These are phyloP conservation scores for Cyclotella atomus DNA, from an alignment of 108 stramenopile species.

Conservation along the genomic window DNA sequence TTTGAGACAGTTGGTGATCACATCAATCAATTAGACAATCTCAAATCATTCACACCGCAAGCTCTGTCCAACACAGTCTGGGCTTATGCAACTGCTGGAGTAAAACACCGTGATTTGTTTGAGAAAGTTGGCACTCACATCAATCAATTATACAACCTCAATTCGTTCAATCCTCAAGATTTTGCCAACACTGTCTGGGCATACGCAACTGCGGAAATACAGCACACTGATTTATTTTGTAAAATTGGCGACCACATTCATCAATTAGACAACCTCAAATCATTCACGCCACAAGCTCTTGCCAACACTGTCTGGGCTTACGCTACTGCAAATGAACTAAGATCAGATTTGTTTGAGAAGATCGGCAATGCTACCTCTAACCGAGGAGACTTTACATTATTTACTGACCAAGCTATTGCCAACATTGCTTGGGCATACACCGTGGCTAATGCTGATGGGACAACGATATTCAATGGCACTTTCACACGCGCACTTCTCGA, in stretches of 20 bases:
- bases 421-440: constrained; percentile 2
- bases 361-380: not conserved
- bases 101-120: not conserved
- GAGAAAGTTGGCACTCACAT: constrained; percentile 7
- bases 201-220: not conserved
- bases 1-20: constrained; percentile 5
- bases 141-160: not conserved
- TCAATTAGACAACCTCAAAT: not conserved
- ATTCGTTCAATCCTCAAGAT: constrained; percentile 21
- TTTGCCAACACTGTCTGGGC: constrained; percentile 5
- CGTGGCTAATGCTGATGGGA: not conserved
- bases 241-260: not conserved
- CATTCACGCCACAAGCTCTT: not conserved
- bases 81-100: constrained; percentile 23
- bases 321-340: constrained; percentile 3
- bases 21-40: not conserved
- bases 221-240: not conserved
- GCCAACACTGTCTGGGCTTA: constrained; percentile 8
- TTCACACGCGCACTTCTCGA: not conserved
- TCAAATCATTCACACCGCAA: constrained; percentile 11
- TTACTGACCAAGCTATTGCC: not conserved
- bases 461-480: not conserved
- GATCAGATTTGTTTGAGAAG: constrained; percentile 1
- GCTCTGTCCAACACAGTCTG: constrained; percentile 14
- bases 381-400: not conserved